Conservation (phyloP, 2,329 filamentous ascomycete species). For the Podosphaera xanthii region DNA sequence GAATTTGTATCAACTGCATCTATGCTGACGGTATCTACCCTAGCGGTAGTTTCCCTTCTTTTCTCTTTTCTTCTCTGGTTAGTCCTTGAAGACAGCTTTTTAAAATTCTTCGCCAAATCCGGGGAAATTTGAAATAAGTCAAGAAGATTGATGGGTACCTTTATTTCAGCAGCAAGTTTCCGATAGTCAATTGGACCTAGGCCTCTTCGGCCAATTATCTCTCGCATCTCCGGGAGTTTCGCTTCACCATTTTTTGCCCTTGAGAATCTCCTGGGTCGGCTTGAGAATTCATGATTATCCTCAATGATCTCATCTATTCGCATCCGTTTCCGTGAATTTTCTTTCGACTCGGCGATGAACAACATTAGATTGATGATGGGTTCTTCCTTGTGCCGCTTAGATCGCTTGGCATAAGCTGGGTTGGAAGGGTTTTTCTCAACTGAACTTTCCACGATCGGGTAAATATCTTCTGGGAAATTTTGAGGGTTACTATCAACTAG, state of each 20-base stretch:
- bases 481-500: too few relatives aligned
- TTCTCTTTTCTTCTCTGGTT: neutral
- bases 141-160: neutral
- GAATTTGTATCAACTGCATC: neutral
- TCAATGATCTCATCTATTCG: neutral
- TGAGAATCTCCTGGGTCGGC: neutral
- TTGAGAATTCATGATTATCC: neutral
- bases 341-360: neutral
- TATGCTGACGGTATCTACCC: neutral
- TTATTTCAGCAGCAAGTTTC: neutral
- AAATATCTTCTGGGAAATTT: too few relatives aligned
- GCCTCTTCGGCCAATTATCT: neutral
- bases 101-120: neutral
- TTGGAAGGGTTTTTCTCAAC: too few relatives aligned
- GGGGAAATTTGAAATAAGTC: constrained; percentile 1
- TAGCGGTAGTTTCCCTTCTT: neutral
- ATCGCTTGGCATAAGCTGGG: too few relatives aligned
- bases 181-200: neutral
- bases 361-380: neutral
- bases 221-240: neutral
- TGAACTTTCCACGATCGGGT: too few relatives aligned
- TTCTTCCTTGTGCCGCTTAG: neutral
- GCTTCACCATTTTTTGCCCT: neutral
- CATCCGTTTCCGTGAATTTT: neutral
- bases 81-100: neutral